phyloP scores from a whole-genome alignment of 139 green algal species.

The Micractinium conductrix region DNA sequence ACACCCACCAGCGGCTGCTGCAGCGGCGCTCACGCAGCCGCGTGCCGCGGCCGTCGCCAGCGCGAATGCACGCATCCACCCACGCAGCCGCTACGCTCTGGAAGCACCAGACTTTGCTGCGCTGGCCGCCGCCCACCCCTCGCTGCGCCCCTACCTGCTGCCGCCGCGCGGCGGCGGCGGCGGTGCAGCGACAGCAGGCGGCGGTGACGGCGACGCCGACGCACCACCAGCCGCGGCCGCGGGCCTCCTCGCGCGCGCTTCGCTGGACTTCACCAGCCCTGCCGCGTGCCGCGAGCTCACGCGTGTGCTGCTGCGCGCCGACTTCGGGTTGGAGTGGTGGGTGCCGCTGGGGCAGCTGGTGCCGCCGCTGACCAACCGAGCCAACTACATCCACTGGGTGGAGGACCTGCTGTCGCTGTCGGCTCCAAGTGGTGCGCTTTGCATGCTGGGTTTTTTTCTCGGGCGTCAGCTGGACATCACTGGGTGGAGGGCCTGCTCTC shows the following conservation, averaged over 20 bases:
- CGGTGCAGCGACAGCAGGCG: not conserved
- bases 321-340: conserved; percentile 80
- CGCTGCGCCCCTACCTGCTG: conserved; percentile 56
- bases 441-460: too few species aligned
- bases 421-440: conserved; percentile 34
- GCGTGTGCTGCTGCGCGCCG: conserved; percentile 65
- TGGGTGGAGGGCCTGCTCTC: too few species aligned
- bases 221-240: not conserved
- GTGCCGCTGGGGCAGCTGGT: conserved; percentile 85
- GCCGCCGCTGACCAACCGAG: conserved; percentile 82
- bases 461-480: too few species aligned
- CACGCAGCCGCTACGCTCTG: conserved; percentile 67
- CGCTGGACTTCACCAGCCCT: conserved; percentile 74
- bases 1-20: not conserved
- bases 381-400: conserved; percentile 96
- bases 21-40: not conserved
- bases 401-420: conserved; percentile 86
- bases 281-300: conserved; percentile 82
- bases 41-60: not conserved
- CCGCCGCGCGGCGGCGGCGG: not conserved
- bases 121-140: conserved; percentile 64
- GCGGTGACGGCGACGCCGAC: not conserved
- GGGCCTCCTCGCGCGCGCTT: not conserved
- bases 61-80: conserved; percentile 68
- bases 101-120: conserved; percentile 82